Evolutionary conservation across 768 basidiomycete species (phyloP), one percentile per base, ranked within the genome.

Genomic region (Arthromyces matolae): DNA sequence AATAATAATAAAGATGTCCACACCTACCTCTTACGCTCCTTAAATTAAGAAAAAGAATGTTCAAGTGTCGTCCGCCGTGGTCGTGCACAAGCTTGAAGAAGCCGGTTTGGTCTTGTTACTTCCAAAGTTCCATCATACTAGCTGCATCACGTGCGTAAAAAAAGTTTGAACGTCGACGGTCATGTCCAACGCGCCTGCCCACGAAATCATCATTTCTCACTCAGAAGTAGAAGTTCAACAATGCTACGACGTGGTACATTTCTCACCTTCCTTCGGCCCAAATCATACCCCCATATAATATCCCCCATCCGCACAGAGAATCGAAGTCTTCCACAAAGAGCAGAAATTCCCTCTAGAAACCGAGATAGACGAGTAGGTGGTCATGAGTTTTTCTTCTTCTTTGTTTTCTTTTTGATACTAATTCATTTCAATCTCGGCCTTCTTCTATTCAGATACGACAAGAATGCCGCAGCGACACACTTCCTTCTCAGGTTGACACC

Each of bases 311-410:
- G 24, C 25, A 5, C 51, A 72, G 68, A 66, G 80, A 50, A 73
- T 80, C 47, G 67, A 68, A 27, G 82, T 86, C 47, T 86, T 86
- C 62, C 71, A 77, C 55, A 65, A 67, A 56, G 83, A 87, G 63
- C 85, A 89, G 66, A 71, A 71, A 32, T 93, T 91, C 58, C 75
- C 86, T 36, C 67, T 86, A 18, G 86, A 89, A 41, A 73, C 71
- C 7, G 90, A 93, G 65, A 71, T 85, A 55, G 90, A 93, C 66
- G 74, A 79, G 89, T 86, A 68, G 65, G 69, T 28, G 44, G 32
- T 45, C 20, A 19, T 2, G 9, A 12, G 5, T 18, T n/a, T n/a
- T n/a, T n/a, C 22, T 14, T 9, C 12, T 4, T 12, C 31, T 6
- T 3, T 9, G 32, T 45, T 36, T 46, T 25, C 35, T 33, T 12